phyloP scores from a whole-genome alignment of 2,329 filamentous ascomycete species.

The Cytospora chrysosperma region DNA sequence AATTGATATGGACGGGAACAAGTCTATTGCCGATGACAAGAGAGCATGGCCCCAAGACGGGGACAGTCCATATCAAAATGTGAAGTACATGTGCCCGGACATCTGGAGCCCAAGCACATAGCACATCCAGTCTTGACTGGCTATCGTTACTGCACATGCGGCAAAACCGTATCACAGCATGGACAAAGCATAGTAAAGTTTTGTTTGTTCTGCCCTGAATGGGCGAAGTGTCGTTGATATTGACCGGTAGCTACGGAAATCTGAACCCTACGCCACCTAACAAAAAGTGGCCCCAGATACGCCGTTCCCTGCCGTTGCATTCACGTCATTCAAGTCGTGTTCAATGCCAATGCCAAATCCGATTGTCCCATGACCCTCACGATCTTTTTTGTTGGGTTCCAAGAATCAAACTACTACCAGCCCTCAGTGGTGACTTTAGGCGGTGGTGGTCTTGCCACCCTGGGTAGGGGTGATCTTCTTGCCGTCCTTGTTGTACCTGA shows the following conservation, averaged over 20 bases:
- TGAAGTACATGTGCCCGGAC: too few relatives aligned
- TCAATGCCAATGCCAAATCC: constrained; percentile 19
- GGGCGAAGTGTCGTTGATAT: constrained; percentile 23
- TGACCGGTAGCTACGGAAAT: constrained; percentile 21
- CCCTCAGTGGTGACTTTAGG: constrained; percentile 1
- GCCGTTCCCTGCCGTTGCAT: constrained; percentile 19
- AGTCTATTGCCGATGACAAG: too few relatives aligned
- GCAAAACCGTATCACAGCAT: too few relatives aligned
- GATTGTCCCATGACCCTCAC: constrained; percentile 18
- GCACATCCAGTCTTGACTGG: too few relatives aligned
- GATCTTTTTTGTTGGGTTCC: constrained; percentile 5
- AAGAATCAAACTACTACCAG: constrained; percentile 9
- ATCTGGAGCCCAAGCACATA: too few relatives aligned
- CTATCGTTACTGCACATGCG: background rate
- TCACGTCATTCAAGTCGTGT: constrained; percentile 22
- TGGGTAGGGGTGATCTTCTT: constrained; percentile 97
- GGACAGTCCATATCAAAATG: too few relatives aligned
- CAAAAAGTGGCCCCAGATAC: constrained; percentile 19
- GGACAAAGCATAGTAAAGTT: background rate
- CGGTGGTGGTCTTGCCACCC: constrained; percentile 61
- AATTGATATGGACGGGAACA: too few relatives aligned
- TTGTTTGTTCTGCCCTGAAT: constrained; percentile 15
- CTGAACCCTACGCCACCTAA: constrained; percentile 22
- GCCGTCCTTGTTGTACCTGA: constrained; percentile 99
- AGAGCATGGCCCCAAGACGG: too few relatives aligned